These are phyloP conservation scores for Cytospora schulzeri DNA, from an alignment of 2,329 filamentous ascomycete genomes.

Conservation along the genomic window DNA sequence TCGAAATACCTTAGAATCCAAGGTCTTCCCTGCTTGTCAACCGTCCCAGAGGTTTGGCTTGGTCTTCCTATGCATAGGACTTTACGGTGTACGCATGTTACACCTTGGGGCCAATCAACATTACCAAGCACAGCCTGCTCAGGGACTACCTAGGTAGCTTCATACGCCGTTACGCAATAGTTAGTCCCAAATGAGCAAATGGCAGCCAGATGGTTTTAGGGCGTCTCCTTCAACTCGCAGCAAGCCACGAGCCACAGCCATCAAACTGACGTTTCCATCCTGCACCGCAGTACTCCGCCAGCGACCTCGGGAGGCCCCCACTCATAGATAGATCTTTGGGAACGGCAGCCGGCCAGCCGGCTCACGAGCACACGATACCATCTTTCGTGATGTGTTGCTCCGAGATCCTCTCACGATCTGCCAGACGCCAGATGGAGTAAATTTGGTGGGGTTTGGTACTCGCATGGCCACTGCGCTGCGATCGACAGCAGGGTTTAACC, in stretches of 20 bases:
- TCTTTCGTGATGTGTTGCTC: not conserved
- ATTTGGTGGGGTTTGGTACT: not conserved
- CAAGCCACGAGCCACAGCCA: not conserved
- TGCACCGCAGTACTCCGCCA: not conserved
- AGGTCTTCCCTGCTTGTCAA: constrained; percentile 24
- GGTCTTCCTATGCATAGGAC: not conserved
- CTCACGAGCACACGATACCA: not conserved
- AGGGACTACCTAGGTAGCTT: not conserved
- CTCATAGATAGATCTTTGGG: not conserved
- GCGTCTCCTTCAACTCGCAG: not conserved
- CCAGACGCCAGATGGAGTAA: not conserved
- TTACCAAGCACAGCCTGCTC: not conserved
- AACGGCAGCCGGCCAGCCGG: not conserved
- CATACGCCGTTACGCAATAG: constrained; percentile 1
- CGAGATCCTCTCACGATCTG: not conserved
- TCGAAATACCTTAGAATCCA: constrained; percentile 8
- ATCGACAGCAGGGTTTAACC: not conserved
- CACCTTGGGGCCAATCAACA: not conserved
- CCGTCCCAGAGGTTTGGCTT: constrained; percentile 2
- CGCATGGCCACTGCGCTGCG: not conserved
- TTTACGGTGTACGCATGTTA: not conserved
- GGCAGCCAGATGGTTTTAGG: not conserved
- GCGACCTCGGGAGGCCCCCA: not conserved
- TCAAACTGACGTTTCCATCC: not conserved
- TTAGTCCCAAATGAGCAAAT: not conserved